These are phyloP conservation scores for Yamadazyma oceani DNA, from an alignment of 1,139 yeast genomes.

Conservation along the genomic window DNA sequence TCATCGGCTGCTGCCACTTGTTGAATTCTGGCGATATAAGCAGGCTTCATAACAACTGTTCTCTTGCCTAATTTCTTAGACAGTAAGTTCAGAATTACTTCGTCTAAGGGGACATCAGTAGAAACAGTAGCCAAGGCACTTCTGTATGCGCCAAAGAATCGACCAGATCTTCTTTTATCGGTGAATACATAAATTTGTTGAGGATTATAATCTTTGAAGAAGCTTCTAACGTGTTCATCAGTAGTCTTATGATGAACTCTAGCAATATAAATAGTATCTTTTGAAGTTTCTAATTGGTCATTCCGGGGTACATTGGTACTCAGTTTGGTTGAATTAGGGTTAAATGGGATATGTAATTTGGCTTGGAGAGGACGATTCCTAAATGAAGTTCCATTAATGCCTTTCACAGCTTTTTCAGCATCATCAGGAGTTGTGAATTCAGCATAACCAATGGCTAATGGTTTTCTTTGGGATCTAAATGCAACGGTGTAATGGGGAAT, in stretches of 20 bases:
- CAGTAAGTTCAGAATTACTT: conserved; percentile 42
- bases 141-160: conserved; percentile 23
- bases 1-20: conserved; percentile 38
- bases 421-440: conserved; percentile 53
- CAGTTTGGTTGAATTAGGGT: conserved; percentile 21
- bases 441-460: conserved; percentile 67
- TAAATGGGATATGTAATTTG: conserved; percentile 41
- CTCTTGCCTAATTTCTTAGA: conserved; percentile 28
- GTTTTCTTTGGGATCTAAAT: conserved; percentile 40
- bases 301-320: too few relatives aligned
- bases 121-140: conserved; percentile 58
- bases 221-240: conserved; percentile 42
- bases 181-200: conserved; percentile 48
- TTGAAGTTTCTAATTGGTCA: conserved; percentile 4
- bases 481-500: conserved; percentile 57
- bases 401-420: conserved; percentile 47
- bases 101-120: conserved; percentile 39
- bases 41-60: conserved; percentile 37
- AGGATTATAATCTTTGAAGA: conserved; percentile 46
- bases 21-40: conserved; percentile 39
- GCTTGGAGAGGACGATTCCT: conserved; percentile 38
- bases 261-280: conserved; percentile 53
- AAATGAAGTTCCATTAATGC: conserved; percentile 40
- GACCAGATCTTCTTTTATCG: conserved; percentile 18
- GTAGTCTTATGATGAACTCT: conserved; percentile 40